Base-by-base conservation (phyloP, 2,329 filamentous ascomycete genomes). In the Elsinoe fawcettii region DNA sequence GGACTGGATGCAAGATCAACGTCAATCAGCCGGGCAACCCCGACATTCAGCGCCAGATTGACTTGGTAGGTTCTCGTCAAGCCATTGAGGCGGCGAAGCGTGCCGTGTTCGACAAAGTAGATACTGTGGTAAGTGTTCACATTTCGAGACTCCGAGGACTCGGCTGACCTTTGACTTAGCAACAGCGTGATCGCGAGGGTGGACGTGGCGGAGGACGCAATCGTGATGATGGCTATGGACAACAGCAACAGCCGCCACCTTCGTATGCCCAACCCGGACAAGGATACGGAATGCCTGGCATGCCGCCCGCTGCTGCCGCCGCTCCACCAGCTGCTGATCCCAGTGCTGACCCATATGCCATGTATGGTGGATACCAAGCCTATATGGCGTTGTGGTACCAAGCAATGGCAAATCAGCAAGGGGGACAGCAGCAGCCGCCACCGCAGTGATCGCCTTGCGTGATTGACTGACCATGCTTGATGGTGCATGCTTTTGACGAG, bases 1-100 rank as follows among this genome's bases (percentile, higher is more conserved):
- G 77, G 30, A 93, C 89, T 4, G 87, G 88, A 46, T 96, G 91
- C 80, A 95, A 95, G 75, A 95, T 96, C 77, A 96, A 96, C 66
- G 90, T 96, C 23, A 88, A 88, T 30, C 88, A 88, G 66, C 85
- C 89, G 6, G 85, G 84, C 34, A 87, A 87, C 14, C 85, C 87
- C 51, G 90, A 95, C 67, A 80, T 84, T 58, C 86, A 93, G 70
- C 85, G 90, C 66, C 88, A 95, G 70, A 95, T 96, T 67, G 88
- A 88, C 46, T 79, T 96, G 44, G 86, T 93, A 61, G 91, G 90
- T 61, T 82, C 81, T 36, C 81, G 82, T 44, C 85, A 89, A 64
- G 84, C 88, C 56, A 93, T 96, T 67, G 82, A 83, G 55, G 82
- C 83, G 62, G 91, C 91, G 34, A 95, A 95, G 75, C 78, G 78